Evolutionary conservation across 2,329 filamentous ascomycete species (phyloP), one percentile per base, ranked within the genome.

Genomic region (Elsinoe batatas): DNA sequence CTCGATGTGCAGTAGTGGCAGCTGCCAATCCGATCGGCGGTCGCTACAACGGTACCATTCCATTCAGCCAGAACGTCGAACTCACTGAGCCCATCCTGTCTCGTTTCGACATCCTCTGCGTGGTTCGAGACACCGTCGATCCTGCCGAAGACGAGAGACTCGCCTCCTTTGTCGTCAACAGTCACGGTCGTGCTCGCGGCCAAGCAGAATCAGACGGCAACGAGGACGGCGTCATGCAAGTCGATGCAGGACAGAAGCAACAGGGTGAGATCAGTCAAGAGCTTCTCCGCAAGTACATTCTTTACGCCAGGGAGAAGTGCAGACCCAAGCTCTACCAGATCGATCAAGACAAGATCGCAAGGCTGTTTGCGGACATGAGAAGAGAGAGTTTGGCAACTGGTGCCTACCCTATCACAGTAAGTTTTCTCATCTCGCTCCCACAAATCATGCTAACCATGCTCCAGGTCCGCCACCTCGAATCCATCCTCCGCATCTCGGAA

Each of bases 41-140:
- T 18, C 87, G 93, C 43, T 98, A 98, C 75, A 97, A 97, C 72
- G 90, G 88, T 38, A 96, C 91, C 0, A 88, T 95, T 36, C 91
- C 93, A 2, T 97, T 98, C 72, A 91, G 89, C 1, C 83, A 95
- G 68, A 98, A 98, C 61, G 93, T 98, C 37, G 88, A 98, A 67
- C 79, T 98, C 55, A 98, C 93, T 0, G 93, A 98, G 71, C 93
- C 93, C 50, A 98, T 98, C 64, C 71, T 98, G 67, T 97, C 91
- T 11, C 91, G 93, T 80, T 98, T 98, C 68, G 93, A 98, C 63
- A 94, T 98, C 61, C 80, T 98, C 6, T 95, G 89, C 67, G 93
- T 98, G 5, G 91, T 98, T 13, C 84, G 93, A 49, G 93, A 98
- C 68, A 94, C 90, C 0, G 93, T 97, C 5, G 91, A 97, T 63